A percentile compares a stretch with the other conserved stretches of the same genome.
phyloP scores from a whole-genome alignment of 306 rosid genomes.

The Rosa chinensis region DNA sequence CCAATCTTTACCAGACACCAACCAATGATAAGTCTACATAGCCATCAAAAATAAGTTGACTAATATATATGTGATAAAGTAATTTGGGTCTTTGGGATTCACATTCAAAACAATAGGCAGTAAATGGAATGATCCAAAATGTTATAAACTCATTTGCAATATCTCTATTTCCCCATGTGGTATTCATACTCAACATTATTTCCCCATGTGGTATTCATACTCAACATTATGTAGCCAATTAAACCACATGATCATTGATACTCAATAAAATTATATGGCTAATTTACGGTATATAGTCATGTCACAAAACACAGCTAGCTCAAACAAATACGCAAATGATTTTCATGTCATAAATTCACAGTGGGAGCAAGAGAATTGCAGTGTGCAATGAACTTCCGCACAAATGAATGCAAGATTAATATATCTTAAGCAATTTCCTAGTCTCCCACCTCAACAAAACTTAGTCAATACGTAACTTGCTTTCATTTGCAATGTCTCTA shows the following conservation, averaged over 20 bases:
- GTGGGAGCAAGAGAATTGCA: background rate
- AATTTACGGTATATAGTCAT: background rate
- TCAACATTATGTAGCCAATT: background rate
- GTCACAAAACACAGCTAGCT: background rate
- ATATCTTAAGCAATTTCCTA: background rate
- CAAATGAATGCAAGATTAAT: background rate
- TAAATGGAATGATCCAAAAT: no score
- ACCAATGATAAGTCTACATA: background rate
- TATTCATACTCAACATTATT: no score
- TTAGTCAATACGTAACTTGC: no score
- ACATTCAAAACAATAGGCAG: no score
- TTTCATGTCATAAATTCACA: background rate
- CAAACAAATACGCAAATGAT: background rate
- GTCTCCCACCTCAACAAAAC: no score
- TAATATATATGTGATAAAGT: no score
- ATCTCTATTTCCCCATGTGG: no score
- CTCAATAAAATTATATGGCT: background rate
- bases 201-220: no score
- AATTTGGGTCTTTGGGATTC: no score
- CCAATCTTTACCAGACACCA: background rate
- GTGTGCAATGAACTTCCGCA: background rate
- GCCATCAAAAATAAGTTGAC: no score
- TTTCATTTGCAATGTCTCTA: no score
- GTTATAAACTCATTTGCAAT: no score
- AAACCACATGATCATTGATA: background rate